Conservation (phyloP, 768 basidiomycete species). For the Amanita phalloides region DNA sequence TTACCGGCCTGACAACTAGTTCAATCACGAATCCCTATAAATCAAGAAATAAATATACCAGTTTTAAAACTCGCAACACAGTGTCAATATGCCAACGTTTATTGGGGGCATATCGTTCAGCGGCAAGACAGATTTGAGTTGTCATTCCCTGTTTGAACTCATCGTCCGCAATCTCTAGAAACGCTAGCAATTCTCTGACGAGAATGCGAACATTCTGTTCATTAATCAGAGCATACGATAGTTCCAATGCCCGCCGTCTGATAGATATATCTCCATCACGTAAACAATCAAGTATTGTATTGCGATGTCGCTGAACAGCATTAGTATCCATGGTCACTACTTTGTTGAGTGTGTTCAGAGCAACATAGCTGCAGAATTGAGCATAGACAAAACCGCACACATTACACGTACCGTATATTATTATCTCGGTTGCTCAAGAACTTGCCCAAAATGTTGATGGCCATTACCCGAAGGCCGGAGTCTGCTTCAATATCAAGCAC, state of each 20-base stretch:
- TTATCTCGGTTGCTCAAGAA: constrained; percentile 97
- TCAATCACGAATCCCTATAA: background rate
- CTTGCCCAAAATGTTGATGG: constrained; percentile 98
- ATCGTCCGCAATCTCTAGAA: constrained; percentile 96
- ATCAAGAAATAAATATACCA: constrained; percentile 40
- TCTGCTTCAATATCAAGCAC: constrained; percentile 97
- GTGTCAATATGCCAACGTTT: constrained; percentile 99
- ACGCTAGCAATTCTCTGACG: constrained; percentile 85
- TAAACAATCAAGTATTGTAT: constrained; percentile 97
- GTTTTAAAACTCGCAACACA: constrained; percentile 80
- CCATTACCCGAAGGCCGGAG: constrained; percentile 93
- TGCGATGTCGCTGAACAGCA: constrained; percentile 95
- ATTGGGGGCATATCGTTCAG: constrained; percentile 94
- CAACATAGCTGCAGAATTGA: constrained; percentile 66
- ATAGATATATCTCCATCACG: constrained; percentile 99
- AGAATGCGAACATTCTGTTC: constrained; percentile 89
- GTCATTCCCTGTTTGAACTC: constrained; percentile 99
- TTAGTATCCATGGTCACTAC: constrained; percentile 97
- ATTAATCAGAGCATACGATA: constrained; percentile 95
- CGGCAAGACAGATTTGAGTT: constrained; percentile 91
- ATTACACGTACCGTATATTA: constrained; percentile 77
- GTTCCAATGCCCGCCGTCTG: constrained; percentile 88
- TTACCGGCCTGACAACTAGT: constrained; percentile 71
- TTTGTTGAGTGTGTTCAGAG: constrained; percentile 95
- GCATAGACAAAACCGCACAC: background rate